Base-by-base conservation (phyloP, 805 yeast species). In the Kluyveromyces wickerhamii region DNA sequence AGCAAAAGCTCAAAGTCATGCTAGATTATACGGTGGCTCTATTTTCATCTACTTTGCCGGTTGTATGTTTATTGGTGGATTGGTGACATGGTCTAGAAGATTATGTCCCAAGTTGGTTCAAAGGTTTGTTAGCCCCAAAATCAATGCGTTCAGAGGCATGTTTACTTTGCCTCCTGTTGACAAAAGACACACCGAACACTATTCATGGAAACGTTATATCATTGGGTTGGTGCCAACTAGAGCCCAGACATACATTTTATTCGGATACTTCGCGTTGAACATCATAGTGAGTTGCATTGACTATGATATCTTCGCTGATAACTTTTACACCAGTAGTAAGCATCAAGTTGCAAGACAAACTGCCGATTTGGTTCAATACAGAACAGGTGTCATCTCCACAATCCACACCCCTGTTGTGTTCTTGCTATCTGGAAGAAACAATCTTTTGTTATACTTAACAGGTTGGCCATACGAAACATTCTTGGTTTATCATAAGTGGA, bases 351-450 rank as follows among this genome's bases (percentile, higher is more conserved):
- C 29, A 17, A 9, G 7, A 13, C 29, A 26, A 26, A 26, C 29
- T 6, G 17, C 29, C 7, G 18, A 13, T n/a, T 16, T 26, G 17
- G 29, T 26, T n/a, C 29, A 26, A n/a, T 26, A 69, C 47, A 51
- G 74, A 44, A 52, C 69, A 0, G 74, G 72, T 1, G 67, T 68
- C 4, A 42, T 69, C 13, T 66, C 67, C 10, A 57, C 62, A 43
- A 58, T 60, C 1, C 62, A 62, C 24, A 44, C 77, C 42, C 88
- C 89, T 0, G 43, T 69, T 3, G 47, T 77, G 21, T 63, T 77
- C 15, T 18, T 37, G 11, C 23, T 37, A 21, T 36, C 35, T 5
- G 40, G 40, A 3, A 34, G 40, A 12, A 37, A 37, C 21, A 37
- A 37, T 17, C 19, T 37, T 3, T 18, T 37, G 14, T 26, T 37